Conservation (phyloP, 768 basidiomycete species). For the Lyophyllum decastes region DNA sequence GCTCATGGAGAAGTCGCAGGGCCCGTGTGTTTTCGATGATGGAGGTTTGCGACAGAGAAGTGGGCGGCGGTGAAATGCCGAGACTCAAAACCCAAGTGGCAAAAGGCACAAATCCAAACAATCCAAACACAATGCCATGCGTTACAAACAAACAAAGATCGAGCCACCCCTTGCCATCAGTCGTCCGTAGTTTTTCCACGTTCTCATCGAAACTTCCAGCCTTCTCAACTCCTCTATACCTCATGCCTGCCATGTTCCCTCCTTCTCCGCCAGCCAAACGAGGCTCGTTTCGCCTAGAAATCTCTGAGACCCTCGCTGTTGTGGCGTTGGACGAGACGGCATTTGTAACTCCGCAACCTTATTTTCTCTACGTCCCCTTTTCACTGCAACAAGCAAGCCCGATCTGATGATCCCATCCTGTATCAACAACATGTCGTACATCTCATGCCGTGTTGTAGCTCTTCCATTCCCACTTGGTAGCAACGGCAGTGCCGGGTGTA, state of each 20-base stretch:
- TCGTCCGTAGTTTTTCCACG: background rate
- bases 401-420: constrained; percentile 3
- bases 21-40: constrained; percentile 18
- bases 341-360: constrained; percentile 31
- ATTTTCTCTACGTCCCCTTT: constrained; percentile 18
- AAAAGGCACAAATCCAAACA: constrained; percentile 40
- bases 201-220: background rate
- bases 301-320: background rate
- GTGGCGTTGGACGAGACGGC: constrained; percentile 10
- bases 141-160: constrained; percentile 35
- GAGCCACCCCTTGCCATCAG: background rate
- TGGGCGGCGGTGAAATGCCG: constrained; percentile 25
- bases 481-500: no score
- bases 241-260: background rate
- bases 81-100: constrained; percentile 33
- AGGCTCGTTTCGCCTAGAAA: background rate
- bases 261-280: background rate
- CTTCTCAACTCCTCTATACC: background rate
- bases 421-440: constrained; percentile 1
- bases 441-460: no score
- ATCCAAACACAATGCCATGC: constrained; percentile 41
- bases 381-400: background rate
- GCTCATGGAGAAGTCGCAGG: constrained; percentile 21
- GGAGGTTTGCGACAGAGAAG: constrained; percentile 30
- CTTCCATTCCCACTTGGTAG: no score